Evolutionary conservation across 2,329 filamentous ascomycete species (phyloP).

Genomic region (Trichoderma sp.): DNA sequence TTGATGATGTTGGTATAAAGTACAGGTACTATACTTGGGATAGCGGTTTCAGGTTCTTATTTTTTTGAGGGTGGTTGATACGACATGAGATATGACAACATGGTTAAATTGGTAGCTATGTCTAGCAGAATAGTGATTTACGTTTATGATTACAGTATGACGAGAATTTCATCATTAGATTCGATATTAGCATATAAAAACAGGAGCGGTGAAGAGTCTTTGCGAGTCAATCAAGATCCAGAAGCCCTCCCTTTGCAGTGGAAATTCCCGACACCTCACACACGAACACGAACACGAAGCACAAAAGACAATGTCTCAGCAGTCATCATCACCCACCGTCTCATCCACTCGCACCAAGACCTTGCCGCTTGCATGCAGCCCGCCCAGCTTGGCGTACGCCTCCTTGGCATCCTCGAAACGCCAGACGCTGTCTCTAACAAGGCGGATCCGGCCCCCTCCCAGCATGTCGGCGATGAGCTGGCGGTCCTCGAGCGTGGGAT

Average conservation of each 20-base stretch:
- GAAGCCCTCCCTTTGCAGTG: neutral
- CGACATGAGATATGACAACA: neutral
- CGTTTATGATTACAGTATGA: neutral
- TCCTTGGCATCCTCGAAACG: slow-evolving; percentile 36
- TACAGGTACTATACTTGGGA: neutral
- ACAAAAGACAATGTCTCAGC: slow-evolving; percentile 6
- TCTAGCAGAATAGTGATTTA: slow-evolving; percentile 1
- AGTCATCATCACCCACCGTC: slow-evolving; percentile 26
- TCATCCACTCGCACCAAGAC: slow-evolving; percentile 36
- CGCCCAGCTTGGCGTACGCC: slow-evolving; percentile 36
- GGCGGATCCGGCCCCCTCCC: slow-evolving; percentile 33
- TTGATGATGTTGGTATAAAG: neutral
- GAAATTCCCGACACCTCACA: neutral
- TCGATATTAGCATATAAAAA: neutral
- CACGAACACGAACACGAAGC: slow-evolving; percentile 13
- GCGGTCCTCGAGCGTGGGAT: slow-evolving; percentile 32
- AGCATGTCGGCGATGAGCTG: slow-evolving; percentile 35
- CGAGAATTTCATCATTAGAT: neutral
- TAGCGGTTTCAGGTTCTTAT: neutral
- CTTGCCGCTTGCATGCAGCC: slow-evolving; percentile 38
- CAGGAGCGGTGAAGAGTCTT: neutral
- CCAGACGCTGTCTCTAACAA: slow-evolving; percentile 38
- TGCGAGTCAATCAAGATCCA: neutral
- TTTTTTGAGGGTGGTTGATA: neutral
- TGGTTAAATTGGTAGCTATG: neutral